phyloP scores from a whole-genome alignment of 225 moss, liverwort and hornwort species.

The Asterella californica region DNA sequence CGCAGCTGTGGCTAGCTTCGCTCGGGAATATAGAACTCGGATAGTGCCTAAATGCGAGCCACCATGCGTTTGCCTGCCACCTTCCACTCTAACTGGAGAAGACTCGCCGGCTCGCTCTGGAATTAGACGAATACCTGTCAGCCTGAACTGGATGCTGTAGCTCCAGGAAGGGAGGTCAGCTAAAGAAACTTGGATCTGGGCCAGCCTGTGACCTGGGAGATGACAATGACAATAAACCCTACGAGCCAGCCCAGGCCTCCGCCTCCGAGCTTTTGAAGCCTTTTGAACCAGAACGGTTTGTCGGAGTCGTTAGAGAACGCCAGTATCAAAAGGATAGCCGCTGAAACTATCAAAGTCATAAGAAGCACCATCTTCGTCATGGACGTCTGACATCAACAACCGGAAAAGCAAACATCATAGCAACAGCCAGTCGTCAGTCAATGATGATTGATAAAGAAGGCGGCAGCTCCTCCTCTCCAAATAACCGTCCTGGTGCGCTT shows the following conservation, averaged over 20 bases:
- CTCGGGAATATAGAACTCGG: too few species aligned
- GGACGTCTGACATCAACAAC: slow-evolving; percentile 23
- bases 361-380: slow-evolving; percentile 8
- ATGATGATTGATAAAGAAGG: neutral
- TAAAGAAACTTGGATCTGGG: slow-evolving; percentile 5
- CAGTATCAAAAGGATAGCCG: slow-evolving; percentile 15
- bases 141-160: neutral
- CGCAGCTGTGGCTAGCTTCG: too few species aligned
- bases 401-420: neutral
- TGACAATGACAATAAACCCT: slow-evolving; percentile 23
- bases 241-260: slow-evolving; percentile 35
- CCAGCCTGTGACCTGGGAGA: slow-evolving; percentile 30
- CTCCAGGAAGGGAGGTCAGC: neutral
- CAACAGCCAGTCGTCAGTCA: neutral
- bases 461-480: too few species aligned
- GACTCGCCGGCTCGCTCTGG: too few species aligned
- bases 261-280: slow-evolving; percentile 17
- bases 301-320: slow-evolving; percentile 7
- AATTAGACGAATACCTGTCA: too few species aligned
- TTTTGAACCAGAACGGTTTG: slow-evolving; percentile 25
- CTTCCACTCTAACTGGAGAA: too few species aligned
- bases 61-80: too few species aligned
- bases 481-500: neutral
- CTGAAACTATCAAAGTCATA: neutral
- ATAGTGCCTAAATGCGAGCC: too few species aligned